Base-by-base conservation (phyloP, 176 grass and related monocot genomes). In the Eleusine coracana region DNA sequence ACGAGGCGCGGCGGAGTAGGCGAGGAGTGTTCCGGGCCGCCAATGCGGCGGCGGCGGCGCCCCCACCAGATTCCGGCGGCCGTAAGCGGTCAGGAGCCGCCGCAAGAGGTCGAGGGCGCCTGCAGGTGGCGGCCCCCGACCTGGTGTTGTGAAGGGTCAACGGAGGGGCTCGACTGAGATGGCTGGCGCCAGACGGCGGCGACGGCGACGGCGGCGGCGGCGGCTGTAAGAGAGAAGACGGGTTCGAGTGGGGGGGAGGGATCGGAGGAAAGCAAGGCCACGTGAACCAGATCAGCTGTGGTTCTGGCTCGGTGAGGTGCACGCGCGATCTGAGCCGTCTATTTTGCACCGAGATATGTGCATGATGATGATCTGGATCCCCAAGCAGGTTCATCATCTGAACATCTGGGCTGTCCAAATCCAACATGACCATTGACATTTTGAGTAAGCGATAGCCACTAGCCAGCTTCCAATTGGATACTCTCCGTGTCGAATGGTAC, bases 1-100 rank as follows among this genome's bases (percentile, higher is more conserved):
- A 86, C 58, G 78, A 80, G 79, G 79, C 79, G 67, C 51, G 51
- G 67, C 51, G 67, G 79, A 8, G 21, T 3, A 9, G 58, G 58
- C 23, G 10, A 29, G 23, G 25, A 29, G 23, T 5, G 60, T 3
- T 63, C 60, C 60, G 10, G 2, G 23, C 25, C 25, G 60, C 25
- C 60, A 63, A 63, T 63, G 60, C 4, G 25, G 60, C 60, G 60
- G 60, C 60, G 60, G 10, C 11, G 25, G 60, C 60, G 25, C 5
- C 25, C 25, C n/a, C 25, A 63, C 60, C 60, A 63, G 60, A 63
- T 63, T 63, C 60, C 60, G 25, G 25, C 10, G 25, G 60, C 60
- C 23, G 60, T 28, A 28, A 63, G 60, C 10, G 25, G 60, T 63
- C 60, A 25, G 25, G 60, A 25, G 25, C 60, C 60, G 3, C 60